Evolutionary conservation across 169 alveolate species (phyloP), one percentile per base, ranked within the genome.

Genomic region (Babesia divergens): DNA sequence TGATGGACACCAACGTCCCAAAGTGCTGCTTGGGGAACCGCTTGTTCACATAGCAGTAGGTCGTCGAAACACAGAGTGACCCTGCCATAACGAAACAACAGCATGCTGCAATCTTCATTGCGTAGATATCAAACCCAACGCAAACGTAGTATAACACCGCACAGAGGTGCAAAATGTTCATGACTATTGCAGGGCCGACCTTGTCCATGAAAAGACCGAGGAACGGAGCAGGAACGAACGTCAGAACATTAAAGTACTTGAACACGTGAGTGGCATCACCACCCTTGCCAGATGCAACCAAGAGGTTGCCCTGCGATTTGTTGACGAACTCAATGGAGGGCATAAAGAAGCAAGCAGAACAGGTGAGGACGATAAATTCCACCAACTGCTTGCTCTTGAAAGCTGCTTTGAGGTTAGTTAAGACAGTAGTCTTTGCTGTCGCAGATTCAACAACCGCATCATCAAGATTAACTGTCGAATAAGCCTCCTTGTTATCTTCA

Each of bases 181-280:
- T 52, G 24, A 52, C 84, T 8, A 51, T 46, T 1, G 75, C 77
- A 5, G 77, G 75, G 29, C 84, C 77, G 38, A 65, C 29, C 22
- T 34, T 64, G 69, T 74, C 84, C 62, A 74, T 74, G 31, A 65
- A 24, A 38, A 54, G 34, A 18, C 84, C 84, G 35, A 74, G 31
- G 67, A 74, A 31, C 28, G 80, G 84, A 1, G 64, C 84, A 26
- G 84, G 77, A 26, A 74, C 29, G 64, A 74, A 74, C 2, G 74
- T 70, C 38, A 42, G 35, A 3, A 70, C 37, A 51, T 70, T 70
- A 18, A 70, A 14, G 22, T 60, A 60, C 70, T 37, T 60, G 42
- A 60, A 37, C 9, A 60, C 22, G 3, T 43, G 58, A 20, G 70
- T 60, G 29, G 70, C 70, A 20, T 60, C 70, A 6, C 70, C 70